These are phyloP conservation scores for Venturia effusa DNA, from an alignment of 2,329 filamentous ascomycete genomes.

Conservation along the genomic window DNA sequence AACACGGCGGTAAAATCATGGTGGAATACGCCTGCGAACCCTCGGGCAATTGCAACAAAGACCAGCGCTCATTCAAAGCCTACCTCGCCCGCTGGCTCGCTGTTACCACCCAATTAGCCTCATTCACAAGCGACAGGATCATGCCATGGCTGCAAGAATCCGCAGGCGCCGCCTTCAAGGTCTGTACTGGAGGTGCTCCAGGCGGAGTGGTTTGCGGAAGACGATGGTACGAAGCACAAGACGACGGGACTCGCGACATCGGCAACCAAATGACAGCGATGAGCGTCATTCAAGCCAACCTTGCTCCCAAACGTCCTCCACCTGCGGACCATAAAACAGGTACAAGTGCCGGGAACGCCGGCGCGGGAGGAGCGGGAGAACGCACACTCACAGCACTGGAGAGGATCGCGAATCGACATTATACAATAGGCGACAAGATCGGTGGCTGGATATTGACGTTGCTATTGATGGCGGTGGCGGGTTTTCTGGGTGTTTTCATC, in stretches of 20 bases:
- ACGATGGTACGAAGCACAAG: conserved; percentile 24
- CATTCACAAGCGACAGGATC: conserved; percentile 45
- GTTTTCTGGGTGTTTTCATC: not conserved
- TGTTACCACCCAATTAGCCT: conserved; percentile 50
- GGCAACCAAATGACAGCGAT: conserved; percentile 13
- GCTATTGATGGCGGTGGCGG: not conserved
- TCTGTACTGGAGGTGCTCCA: conserved; percentile 48
- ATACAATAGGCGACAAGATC: conserved; percentile 6
- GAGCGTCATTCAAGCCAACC: conserved; percentile 11
- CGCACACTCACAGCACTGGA: not conserved
- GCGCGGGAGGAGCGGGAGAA: not conserved
- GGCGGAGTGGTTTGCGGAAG: conserved; percentile 37
- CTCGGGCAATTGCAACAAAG: conserved; percentile 49
- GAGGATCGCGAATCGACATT: not conserved
- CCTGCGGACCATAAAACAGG: conserved; percentile 34
- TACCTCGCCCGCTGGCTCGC: conserved; percentile 57
- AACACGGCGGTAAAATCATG: conserved; percentile 42
- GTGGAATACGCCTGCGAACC: conserved; percentile 59
- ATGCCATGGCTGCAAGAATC: conserved; percentile 48
- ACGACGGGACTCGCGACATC: conserved; percentile 11
- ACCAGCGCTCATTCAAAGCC: conserved; percentile 65
- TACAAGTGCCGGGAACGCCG: conserved; percentile 36
- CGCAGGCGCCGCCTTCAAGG: conserved; percentile 47
- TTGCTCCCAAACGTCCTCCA: conserved; percentile 1
- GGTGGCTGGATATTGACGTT: conserved; percentile 8